Evolutionary conservation across 73 alveolate species (phyloP).

Genomic region (Paramecium tetraurelia): DNA sequence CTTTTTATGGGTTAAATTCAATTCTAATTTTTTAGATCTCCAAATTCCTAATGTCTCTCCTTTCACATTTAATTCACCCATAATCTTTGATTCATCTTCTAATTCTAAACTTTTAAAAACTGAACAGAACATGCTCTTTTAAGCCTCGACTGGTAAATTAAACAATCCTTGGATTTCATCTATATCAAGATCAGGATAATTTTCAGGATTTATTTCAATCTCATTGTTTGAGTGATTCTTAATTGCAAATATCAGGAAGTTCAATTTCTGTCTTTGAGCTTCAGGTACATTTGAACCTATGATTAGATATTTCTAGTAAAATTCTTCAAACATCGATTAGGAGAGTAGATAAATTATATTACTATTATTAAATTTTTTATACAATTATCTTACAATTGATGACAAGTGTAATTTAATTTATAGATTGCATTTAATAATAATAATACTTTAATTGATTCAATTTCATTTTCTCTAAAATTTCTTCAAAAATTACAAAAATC

Average conservation of each 20-base stretch:
- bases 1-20: neutral
- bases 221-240: neutral
- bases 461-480: neutral
- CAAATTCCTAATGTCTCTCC: conserved; percentile 34
- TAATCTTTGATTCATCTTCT: neutral
- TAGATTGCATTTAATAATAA: neutral
- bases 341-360: neutral
- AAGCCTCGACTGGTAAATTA: neutral
- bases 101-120: neutral
- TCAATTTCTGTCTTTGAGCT: neutral
- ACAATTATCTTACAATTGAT: neutral
- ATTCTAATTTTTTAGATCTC: conserved; percentile 6
- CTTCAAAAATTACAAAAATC: neutral
- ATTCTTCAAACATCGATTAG: neutral
- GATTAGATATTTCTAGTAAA: neutral
- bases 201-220: neutral
- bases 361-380: neutral
- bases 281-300: neutral
- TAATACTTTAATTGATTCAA: neutral
- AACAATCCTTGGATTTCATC: conserved; percentile 5
- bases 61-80: neutral
- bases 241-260: neutral
- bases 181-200: conserved; percentile 7
- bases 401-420: neutral
- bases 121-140: conserved; percentile 33